A percentile compares a stretch with the other conserved stretches of the same genome.
Evolutionary conservation across 2,329 filamentous ascomycete species (phyloP).

Genomic region (Neonectria sp.): DNA sequence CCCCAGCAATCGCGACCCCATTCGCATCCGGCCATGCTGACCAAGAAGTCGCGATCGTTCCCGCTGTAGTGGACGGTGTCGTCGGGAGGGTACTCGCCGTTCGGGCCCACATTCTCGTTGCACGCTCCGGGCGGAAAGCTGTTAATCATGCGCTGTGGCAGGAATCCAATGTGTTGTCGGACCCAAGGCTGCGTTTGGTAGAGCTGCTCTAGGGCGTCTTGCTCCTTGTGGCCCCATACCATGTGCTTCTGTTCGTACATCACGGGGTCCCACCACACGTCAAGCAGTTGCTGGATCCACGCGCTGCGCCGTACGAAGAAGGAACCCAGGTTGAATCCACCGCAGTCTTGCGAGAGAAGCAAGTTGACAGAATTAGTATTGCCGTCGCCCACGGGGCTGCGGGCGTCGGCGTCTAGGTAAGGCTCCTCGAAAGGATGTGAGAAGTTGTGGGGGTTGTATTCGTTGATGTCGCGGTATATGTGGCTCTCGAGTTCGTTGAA

Average conservation of each 20-base stretch:
- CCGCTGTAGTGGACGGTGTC: slow-evolving; percentile 84
- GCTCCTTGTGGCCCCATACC: slow-evolving; percentile 99
- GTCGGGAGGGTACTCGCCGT: slow-evolving; percentile 74
- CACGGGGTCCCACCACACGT: slow-evolving; percentile 99
- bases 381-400: slow-evolving; percentile 83
- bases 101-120: slow-evolving; percentile 69
- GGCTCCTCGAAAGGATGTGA: slow-evolving; percentile 81
- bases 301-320: slow-evolving; percentile 90
- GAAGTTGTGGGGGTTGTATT: slow-evolving; percentile 96
- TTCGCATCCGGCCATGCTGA: slow-evolving; percentile 99
- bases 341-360: slow-evolving; percentile 92
- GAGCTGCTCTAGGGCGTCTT: slow-evolving; percentile 93
- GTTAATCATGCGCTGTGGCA: slow-evolving; percentile 93
- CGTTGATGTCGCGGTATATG: slow-evolving; percentile 95
- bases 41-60: slow-evolving; percentile 89
- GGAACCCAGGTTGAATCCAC: slow-evolving; percentile 95
- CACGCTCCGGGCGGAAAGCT: slow-evolving; percentile 94
- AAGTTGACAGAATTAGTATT: slow-evolving; percentile 86
- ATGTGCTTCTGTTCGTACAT: slow-evolving; percentile 98
- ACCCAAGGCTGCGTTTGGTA: slow-evolving; percentile 96
- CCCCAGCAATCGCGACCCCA: slow-evolving; percentile 98
- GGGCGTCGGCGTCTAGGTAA: slow-evolving; percentile 83
- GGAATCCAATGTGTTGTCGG: slow-evolving; percentile 87
- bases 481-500: slow-evolving; percentile 83
- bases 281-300: slow-evolving; percentile 92